A percentile compares a stretch with the other conserved stretches of the same genome.
These are phyloP conservation scores for Pseudonitzschia multistriata DNA, from an alignment of 108 stramenopile species.

Conservation along the genomic window DNA sequence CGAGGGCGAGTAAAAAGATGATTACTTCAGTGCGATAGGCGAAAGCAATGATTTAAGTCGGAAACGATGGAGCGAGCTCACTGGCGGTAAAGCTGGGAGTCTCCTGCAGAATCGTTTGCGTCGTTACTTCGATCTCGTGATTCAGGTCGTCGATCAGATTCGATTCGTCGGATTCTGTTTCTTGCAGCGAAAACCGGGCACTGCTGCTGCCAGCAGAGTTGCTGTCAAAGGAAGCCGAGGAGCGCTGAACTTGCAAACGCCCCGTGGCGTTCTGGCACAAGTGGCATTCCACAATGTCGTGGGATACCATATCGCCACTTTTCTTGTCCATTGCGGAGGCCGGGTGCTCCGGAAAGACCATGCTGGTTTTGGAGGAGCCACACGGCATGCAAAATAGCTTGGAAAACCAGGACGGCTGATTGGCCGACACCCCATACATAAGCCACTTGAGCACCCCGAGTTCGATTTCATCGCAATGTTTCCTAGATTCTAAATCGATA, in stretches of 20 bases:
- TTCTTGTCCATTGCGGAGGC: slow-evolving; percentile 50
- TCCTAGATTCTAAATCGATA: slow-evolving; percentile 42
- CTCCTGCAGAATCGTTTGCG: background rate
- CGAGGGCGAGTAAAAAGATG: background rate
- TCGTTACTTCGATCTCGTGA: background rate
- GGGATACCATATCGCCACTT: slow-evolving; percentile 67
- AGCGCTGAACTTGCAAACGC: slow-evolving; percentile 11
- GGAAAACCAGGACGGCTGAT: slow-evolving; percentile 57
- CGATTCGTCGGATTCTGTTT: background rate
- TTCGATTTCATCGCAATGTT: slow-evolving; percentile 51
- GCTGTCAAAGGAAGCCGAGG: slow-evolving; percentile 1
- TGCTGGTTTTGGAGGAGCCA: slow-evolving; percentile 9
- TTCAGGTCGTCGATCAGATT: background rate
- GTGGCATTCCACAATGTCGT: slow-evolving; percentile 65
- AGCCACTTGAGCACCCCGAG: slow-evolving; percentile 74
- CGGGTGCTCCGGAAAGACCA: slow-evolving; percentile 37
- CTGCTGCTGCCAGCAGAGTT: background rate
- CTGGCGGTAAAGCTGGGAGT: background rate
- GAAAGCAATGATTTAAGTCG: background rate
- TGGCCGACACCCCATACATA: slow-evolving; percentile 66
- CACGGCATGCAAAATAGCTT: slow-evolving; percentile 72
- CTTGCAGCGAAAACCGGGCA: background rate
- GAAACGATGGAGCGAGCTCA: background rate
- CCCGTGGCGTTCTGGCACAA: slow-evolving; percentile 56
- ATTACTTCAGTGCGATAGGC: background rate